Conservation (phyloP, 140 eudicot species). For the Flaveria floridana region DNA sequence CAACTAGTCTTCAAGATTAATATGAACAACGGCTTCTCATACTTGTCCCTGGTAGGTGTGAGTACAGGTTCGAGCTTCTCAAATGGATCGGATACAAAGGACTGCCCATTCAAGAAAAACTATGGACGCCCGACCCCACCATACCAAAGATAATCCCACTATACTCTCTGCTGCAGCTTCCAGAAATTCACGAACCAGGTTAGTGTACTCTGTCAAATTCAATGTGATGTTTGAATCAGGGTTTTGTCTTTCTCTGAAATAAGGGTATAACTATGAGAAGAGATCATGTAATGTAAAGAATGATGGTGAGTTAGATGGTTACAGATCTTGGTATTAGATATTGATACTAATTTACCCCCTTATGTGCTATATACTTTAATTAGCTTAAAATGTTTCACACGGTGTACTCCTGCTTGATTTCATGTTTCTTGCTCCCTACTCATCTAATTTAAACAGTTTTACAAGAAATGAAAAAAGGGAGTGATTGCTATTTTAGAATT, state of each 20-base stretch:
- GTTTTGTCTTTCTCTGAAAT: background rate
- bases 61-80: constrained; percentile 4
- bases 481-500: background rate
- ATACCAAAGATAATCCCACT: constrained; percentile 1
- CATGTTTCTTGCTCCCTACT: constrained; percentile 5
- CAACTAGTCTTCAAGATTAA: background rate
- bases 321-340: background rate
- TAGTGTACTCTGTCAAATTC: background rate
- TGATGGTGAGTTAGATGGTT: constrained; percentile 1
- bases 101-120: constrained; percentile 15
- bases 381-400: constrained; percentile 3
- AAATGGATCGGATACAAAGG: constrained; percentile 12
- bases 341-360: background rate
- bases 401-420: constrained; percentile 14
- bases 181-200: background rate
- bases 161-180: constrained; percentile 17
- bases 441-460: background rate
- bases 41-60: constrained; percentile 13
- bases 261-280: too few relatives aligned
- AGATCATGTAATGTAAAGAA: background rate
- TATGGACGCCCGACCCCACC: background rate
- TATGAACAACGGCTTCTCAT: background rate
- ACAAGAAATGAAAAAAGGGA: background rate
- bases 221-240: background rate
- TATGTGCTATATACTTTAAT: constrained; percentile 11